Evolutionary conservation across 805 yeast species (phyloP).

Genomic region (Starmerella potacharoeniae): DNA sequence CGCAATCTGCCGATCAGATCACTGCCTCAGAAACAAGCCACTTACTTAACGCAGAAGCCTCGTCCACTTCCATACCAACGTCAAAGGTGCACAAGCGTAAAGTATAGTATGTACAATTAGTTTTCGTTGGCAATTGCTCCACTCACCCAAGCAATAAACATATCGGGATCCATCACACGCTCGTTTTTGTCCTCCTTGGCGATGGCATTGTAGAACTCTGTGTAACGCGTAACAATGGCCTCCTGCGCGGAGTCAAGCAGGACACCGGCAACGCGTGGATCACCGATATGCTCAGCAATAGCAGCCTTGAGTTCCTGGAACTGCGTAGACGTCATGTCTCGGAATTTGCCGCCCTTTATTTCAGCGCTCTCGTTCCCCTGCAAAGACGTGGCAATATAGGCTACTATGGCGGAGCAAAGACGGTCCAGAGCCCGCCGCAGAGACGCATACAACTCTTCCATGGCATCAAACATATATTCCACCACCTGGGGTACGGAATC

Average conservation of each 20-base stretch:
- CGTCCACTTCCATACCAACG: not conserved
- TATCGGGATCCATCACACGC: conserved; percentile 53
- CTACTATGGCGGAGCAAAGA: conserved; percentile 9
- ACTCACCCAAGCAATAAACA: conserved; percentile 39
- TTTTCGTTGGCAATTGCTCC: not conserved
- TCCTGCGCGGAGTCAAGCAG: conserved; percentile 59
- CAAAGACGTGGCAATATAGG: conserved; percentile 29
- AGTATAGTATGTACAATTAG: not conserved
- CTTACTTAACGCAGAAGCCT: not conserved
- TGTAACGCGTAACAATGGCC: conserved; percentile 46
- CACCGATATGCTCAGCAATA: conserved; percentile 55
- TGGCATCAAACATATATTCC: conserved; percentile 70
- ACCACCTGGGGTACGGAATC: conserved; percentile 71
- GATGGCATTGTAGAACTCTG: conserved; percentile 35
- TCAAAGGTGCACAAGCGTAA: not conserved
- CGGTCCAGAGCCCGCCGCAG: conserved; percentile 49
- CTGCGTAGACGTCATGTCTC: conserved; percentile 36
- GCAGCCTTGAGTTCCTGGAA: conserved; percentile 49
- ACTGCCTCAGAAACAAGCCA: not conserved
- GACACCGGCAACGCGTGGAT: conserved; percentile 39
- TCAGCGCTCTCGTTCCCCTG: conserved; percentile 22
- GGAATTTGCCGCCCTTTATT: conserved; percentile 27
- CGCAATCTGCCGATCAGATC: not conserved
- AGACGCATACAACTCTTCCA: conserved; percentile 59
- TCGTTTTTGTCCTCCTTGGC: conserved; percentile 27